phyloP scores from a whole-genome alignment of 345 rosid genomes.

The Pseudoturritis turrita region DNA sequence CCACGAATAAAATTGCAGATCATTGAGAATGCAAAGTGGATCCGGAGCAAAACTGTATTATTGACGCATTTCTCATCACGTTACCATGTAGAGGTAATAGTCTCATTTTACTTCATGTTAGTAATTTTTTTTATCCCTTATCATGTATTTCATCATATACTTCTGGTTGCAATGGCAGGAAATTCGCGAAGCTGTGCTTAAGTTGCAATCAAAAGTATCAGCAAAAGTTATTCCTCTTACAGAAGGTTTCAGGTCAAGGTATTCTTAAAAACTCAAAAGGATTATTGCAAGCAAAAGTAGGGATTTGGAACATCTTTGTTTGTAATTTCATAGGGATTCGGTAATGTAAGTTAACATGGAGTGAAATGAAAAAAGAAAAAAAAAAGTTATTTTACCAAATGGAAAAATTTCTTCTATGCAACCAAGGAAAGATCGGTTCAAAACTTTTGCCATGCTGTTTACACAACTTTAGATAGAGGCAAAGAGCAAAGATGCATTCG shows the following conservation, averaged over 20 bases:
- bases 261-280: conserved; percentile 27
- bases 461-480: conserved; percentile 27
- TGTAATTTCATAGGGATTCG: conserved; percentile 1
- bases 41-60: conserved; percentile 65
- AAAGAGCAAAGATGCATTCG: conserved; percentile 79
- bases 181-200: conserved; percentile 62
- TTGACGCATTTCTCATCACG: conserved; percentile 94
- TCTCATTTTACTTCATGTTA: conserved; percentile 5
- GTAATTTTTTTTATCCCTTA: background rate
- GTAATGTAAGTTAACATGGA: background rate
- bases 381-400: background rate
- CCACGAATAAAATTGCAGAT: conserved; percentile 47
- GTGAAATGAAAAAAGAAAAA: background rate
- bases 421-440: background rate
- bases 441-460: conserved; percentile 11
- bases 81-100: conserved; percentile 69
- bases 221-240: conserved; percentile 88
- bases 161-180: conserved; percentile 48
- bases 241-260: conserved; percentile 81
- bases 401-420: background rate
- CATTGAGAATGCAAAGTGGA: conserved; percentile 83
- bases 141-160: background rate
- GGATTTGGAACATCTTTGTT: background rate
- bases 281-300: background rate
- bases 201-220: conserved; percentile 75